Conservation (phyloP, 179 eudicot genomes). For the Actinidia chinensis region DNA sequence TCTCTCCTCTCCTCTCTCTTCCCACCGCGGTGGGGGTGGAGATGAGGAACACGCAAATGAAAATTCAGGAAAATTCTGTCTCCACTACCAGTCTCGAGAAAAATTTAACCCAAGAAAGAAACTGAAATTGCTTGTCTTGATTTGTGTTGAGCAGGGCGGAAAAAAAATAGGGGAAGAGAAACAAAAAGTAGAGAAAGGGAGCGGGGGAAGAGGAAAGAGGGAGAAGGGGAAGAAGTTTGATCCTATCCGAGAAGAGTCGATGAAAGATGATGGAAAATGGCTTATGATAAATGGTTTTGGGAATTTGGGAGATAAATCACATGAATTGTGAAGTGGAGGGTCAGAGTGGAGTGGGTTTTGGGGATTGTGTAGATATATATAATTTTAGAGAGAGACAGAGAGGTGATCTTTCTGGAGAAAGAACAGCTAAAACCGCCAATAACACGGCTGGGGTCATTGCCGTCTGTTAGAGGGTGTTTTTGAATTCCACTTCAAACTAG, state of each 20-base stretch:
- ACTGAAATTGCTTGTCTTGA: neutral
- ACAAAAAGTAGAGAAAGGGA: constrained; percentile 46
- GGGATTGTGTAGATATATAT: neutral
- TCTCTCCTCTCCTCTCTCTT: constrained; percentile 24
- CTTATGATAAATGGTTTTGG: constrained; percentile 28
- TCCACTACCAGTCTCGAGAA: constrained; percentile 8
- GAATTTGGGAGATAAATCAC: neutral
- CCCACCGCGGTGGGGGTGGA: constrained; percentile 19
- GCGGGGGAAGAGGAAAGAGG: constrained; percentile 43
- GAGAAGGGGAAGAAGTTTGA: constrained; percentile 42
- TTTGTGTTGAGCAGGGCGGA: constrained; percentile 6
- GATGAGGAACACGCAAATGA: constrained; percentile 18
- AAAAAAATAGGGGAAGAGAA: too few species aligned
- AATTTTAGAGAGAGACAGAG: too few species aligned
- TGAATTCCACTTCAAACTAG: neutral
- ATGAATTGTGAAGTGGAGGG: too few species aligned
- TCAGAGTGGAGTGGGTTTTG: too few species aligned
- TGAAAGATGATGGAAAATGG: constrained; percentile 49
- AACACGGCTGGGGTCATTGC: neutral
- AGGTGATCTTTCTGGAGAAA: too few species aligned
- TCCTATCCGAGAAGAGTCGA: constrained; percentile 44
- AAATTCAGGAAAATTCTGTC: constrained; percentile 12
- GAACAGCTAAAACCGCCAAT: neutral
- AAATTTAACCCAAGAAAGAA: neutral
- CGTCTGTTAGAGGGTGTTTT: neutral